These are phyloP conservation scores for Babesia caballi DNA, from an alignment of 169 alveolate genomes.

Conservation along the genomic window DNA sequence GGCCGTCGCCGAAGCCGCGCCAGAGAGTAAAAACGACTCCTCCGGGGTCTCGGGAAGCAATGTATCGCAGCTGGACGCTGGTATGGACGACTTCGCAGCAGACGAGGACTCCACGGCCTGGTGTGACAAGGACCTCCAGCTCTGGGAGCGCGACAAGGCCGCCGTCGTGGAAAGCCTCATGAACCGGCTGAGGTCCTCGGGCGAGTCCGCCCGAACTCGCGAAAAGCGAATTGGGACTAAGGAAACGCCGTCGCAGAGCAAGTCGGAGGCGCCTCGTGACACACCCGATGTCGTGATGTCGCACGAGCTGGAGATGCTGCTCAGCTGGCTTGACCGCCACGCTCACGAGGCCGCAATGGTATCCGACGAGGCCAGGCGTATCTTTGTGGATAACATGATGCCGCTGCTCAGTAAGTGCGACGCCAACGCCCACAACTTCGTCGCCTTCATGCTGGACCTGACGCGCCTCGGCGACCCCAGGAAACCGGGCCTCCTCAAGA, in stretches of 20 bases:
- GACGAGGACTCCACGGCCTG: constrained; percentile 1
- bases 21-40: neutral
- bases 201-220: neutral
- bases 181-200: constrained; percentile 19
- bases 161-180: constrained; percentile 52
- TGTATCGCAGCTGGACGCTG: neutral
- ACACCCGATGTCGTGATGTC: constrained; percentile 50
- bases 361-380: constrained; percentile 34
- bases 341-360: neutral
- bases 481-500: constrained; percentile 23
- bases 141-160: constrained; percentile 62
- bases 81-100: neutral
- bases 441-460: constrained; percentile 40
- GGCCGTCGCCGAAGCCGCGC: neutral
- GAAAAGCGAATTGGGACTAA: neutral
- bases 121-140: constrained; percentile 60
- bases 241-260: neutral
- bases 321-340: constrained; percentile 57
- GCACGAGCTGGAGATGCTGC: constrained; percentile 40
- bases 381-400: constrained; percentile 45
- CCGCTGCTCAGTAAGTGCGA: constrained; percentile 32
- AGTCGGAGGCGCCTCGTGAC: neutral
- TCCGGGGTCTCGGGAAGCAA: neutral
- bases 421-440: constrained; percentile 27
- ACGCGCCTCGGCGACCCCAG: constrained; percentile 27